Evolutionary conservation across 805 yeast species (phyloP), one percentile per base, ranked within the genome.

Genomic region (Blastobotrys terrestris): DNA sequence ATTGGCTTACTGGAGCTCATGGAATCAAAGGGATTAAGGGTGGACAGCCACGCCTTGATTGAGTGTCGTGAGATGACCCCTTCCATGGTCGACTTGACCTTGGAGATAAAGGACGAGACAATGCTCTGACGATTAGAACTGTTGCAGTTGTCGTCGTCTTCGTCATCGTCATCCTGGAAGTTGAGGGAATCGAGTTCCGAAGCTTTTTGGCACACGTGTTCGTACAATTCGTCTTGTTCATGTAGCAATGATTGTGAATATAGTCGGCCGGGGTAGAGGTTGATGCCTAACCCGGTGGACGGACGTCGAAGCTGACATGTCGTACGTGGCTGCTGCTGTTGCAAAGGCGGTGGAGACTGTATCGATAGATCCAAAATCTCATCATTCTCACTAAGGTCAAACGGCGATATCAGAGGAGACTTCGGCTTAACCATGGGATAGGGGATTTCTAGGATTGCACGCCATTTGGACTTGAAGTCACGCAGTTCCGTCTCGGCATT

Each of bases 401-500:
- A 20, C 31, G 46, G 46, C 46, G 46, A 43, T 16, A 43, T 43
- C 18, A 19, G 35, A 8, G 48, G 16, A 5, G 35, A 16, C 15
- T 18, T 20, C 15, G n/a, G 39, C n/a, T 46, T 21, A 3, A 46
- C 41, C 16, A 14, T 18, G 11, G 22, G 46, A 21, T 18, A 40
- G 21, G 51, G 51, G 14, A 43, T 44, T 39, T 53, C 51, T 35
- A 60, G 51, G 5, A 58, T 49, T 14, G 55, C 35, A 22, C 50
- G 56, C 63, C 63, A 60, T 19, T 52, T 48, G 35, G 14, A 21
- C 31, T 54, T 55, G 48, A 66, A 67, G 15, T 45, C 49, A 14
- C 53, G 49, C 45, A 67, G 63, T 45, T 63, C 70, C 21, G 46
- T 56, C 48, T 58, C 57, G 19, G 69, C 69, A 15, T 53, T 57